Evolutionary conservation across 1,284 basidiomycete genomes (phyloP), one percentile per base, ranked within the genome.

Genomic region (Cryptococcus amylolentus): DNA sequence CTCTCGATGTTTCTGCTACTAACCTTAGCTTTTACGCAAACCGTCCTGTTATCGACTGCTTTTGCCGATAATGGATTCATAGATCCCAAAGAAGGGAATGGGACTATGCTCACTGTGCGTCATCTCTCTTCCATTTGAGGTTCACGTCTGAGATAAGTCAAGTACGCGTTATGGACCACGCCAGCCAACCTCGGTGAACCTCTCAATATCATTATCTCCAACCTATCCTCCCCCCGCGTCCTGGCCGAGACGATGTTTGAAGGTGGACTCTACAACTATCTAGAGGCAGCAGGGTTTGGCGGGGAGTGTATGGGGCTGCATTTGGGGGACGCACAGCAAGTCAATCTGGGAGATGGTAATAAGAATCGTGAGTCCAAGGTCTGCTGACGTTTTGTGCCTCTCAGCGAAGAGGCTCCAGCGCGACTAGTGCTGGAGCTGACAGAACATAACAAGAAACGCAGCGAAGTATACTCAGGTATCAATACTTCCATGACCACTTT

Each of bases 201-300:
- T 16, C 16, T 65, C 28, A 65, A 65, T 28, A 27, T 63, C 28
- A 63, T 65, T 39, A 61, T 65, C 13, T 59, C 59, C 9, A 55
- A 52, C 38, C 26, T 49, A 20, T 61, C 59, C 18, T 52, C 56
- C 40, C 56, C 56, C 7, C 41, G 53, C 31, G 64, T 65, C 2
- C 23, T 65, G n/a, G 47, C 28, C 12, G 57, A 61, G 12, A 57
- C 54, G 5, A 57, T 54, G 52, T 23, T 23, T 8, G 43, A 61
- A 12, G 64, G 64, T 18, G 64, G 64, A 3, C 18, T 65, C 23
- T 65, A 63, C 50, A 63, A 60, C 39, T 65, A 57, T 46, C 41
- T 65, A 10, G 60, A 57, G 39, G 57, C 54, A 9, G 51, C 57
- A 28, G 54, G 51, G 10, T 61, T 61, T 51, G 64, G 58, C 16